Evolutionary conservation across 2,329 filamentous ascomycete species (phyloP), one percentile per base, ranked within the genome.

Genomic region (Colletotrichum phormii): DNA sequence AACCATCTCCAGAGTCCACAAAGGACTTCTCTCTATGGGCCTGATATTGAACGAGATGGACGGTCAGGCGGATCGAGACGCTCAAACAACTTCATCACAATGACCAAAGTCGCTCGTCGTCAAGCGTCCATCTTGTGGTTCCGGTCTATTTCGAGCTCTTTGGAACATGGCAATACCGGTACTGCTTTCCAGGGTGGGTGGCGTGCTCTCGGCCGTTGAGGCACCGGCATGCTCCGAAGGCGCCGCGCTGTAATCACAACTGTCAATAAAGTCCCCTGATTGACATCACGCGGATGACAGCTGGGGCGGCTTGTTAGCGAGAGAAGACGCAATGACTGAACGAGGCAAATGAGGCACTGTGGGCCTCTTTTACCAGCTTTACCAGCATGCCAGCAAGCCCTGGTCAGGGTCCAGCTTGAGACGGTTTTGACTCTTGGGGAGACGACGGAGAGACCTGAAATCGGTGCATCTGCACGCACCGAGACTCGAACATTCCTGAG

Each of bases 121-220:
- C 18, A 31, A 24, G 12, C 35, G 31, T 4, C n/a, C 60, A 49
- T 64, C 70, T 60, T 22, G 15, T 64, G 65, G 60, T 46, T 29
- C 13, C 31, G 59, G 33, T 54, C 55, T 64, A 72, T 64, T 64
- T 35, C 53, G 42, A 49, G 65, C 46, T 13, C 22, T 37, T 64
- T 70, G 60, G 64, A 64, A 72, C 65, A 72, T 70, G 60, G 60
- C 46, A 72, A 68, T 63, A 59, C 53, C 53, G 69, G 58, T 59
- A 68, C 24, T 26, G 64, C 64, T 37, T 54, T 60, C 58, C 24
- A 31, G 31, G 26, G 26, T 37, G 31, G 26, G 26, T 37, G 22
- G 42, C 18, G 61, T 31, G 35, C 57, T 63, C 31, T 68, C 64
- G 58, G 64, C 69, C 69, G 69, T 68, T 68, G 59, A 31, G 13